These are phyloP conservation scores for Stephanocyclus meneghinianus DNA, from an alignment of 352 stramenopile genomes.

Conservation along the genomic window DNA sequence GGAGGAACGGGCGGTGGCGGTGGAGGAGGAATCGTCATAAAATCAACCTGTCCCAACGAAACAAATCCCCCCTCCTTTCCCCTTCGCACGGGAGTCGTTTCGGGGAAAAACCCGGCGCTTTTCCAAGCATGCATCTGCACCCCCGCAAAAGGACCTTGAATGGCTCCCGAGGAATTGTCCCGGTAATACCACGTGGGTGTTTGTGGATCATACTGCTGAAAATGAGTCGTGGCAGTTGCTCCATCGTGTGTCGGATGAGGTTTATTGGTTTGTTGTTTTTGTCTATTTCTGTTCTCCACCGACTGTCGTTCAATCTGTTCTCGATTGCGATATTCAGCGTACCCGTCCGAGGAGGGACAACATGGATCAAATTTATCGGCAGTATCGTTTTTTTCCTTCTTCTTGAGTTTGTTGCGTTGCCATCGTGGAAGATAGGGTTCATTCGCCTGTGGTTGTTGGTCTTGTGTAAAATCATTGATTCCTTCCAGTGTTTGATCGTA, in stretches of 20 bases:
- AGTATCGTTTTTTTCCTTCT: constrained; percentile 8
- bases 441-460: constrained; percentile 17
- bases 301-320: constrained; percentile 52
- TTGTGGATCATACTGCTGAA: constrained; percentile 20
- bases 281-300: constrained; percentile 23
- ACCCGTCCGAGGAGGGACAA: constrained; percentile 46
- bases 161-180: constrained; percentile 56
- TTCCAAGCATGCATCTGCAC: constrained; percentile 74
- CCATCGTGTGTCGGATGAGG: constrained; percentile 14
- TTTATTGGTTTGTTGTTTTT: constrained; percentile 16
- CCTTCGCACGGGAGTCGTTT: constrained; percentile 40
- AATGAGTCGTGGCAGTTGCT: not conserved
- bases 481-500: constrained; percentile 66
- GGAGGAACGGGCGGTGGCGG: not conserved
- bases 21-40: constrained; percentile 13
- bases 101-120: constrained; percentile 69
- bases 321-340: constrained; percentile 51
- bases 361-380: constrained; percentile 41
- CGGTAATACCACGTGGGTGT: constrained; percentile 64
- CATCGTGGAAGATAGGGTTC: constrained; percentile 46
- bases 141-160: constrained; percentile 76
- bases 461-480: constrained; percentile 7
- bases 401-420: constrained; percentile 52
- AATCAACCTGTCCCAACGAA: constrained; percentile 34
- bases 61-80: constrained; percentile 26